Conservation (phyloP, 1,284 basidiomycete genomes). For the Ceratobasidium sp. region DNA sequence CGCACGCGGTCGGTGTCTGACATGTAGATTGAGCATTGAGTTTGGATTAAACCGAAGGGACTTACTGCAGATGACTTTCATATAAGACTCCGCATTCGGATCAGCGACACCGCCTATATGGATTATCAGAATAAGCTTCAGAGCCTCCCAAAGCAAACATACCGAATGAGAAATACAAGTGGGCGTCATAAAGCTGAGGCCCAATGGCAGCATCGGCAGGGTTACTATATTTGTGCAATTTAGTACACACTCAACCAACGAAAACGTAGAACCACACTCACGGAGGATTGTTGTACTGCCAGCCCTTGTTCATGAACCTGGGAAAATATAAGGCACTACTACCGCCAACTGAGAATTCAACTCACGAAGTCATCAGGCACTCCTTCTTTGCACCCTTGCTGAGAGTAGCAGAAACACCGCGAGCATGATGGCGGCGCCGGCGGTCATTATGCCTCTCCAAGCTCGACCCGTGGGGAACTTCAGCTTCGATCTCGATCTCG, state of each 20-base stretch:
- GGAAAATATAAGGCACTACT: background rate
- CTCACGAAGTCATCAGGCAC: constrained; percentile 41
- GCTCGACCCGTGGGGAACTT: constrained; percentile 22
- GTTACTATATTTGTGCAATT: constrained; percentile 51
- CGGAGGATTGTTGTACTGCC: constrained; percentile 70
- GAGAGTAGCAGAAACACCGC: constrained; percentile 1
- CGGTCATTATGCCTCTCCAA: constrained; percentile 19
- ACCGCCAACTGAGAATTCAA: background rate
- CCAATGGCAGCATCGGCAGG: constrained; percentile 70
- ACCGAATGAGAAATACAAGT: constrained; percentile 71
- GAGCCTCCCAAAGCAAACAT: too few species aligned
- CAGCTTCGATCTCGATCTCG: background rate
- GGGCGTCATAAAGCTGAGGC: constrained; percentile 75
- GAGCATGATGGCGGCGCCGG: constrained; percentile 26
- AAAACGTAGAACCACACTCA: background rate
- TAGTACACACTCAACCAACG: background rate
- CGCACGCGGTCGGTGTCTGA: constrained; percentile 51
- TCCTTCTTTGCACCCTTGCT: constrained; percentile 33
- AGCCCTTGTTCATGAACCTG: constrained; percentile 79
- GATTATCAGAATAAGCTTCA: background rate
- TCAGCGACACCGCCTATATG: constrained; percentile 67
- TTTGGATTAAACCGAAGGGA: constrained; percentile 13
- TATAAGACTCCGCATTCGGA: constrained; percentile 66
- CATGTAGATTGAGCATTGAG: background rate
- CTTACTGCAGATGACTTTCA: constrained; percentile 72